Conservation (phyloP, 345 rosid genomes). For the Euphorbia peplus region DNA sequence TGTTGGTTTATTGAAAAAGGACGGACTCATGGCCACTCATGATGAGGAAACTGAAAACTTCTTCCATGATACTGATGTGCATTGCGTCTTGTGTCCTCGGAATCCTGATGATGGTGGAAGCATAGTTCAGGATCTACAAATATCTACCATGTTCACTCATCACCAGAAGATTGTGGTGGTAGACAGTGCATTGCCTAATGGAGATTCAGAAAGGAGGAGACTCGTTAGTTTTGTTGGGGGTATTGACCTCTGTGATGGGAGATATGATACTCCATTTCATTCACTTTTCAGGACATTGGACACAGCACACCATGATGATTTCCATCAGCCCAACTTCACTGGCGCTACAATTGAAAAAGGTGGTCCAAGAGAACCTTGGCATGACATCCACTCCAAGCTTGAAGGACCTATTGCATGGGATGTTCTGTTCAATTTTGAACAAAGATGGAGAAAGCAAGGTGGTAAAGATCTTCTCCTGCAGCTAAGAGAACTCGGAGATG, state of each 20-base stretch:
- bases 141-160: slow-evolving; percentile 97
- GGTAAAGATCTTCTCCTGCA: slow-evolving; percentile 73
- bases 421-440: slow-evolving; percentile 88
- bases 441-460: slow-evolving; percentile 95
- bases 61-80: slow-evolving; percentile 68
- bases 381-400: slow-evolving; percentile 89
- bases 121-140: slow-evolving; percentile 75
- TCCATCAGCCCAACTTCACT: slow-evolving; percentile 90
- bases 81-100: slow-evolving; percentile 90
- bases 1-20: slow-evolving; percentile 73
- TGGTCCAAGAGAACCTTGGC: slow-evolving; percentile 99
- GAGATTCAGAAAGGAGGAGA: slow-evolving; percentile 59
- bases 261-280: slow-evolving; percentile 90
- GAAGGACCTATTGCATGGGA: slow-evolving; percentile 99
- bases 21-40: slow-evolving; percentile 96
- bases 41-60: slow-evolving; percentile 83
- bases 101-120: slow-evolving; percentile 98
- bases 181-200: slow-evolving; percentile 71
- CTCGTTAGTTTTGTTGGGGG: slow-evolving; percentile 96
- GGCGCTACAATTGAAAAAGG: slow-evolving; percentile 86
- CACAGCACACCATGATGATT: slow-evolving; percentile 94
- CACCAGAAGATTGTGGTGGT: slow-evolving; percentile 98
- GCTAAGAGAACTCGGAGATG: slow-evolving; percentile 73
- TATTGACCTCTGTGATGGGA: slow-evolving; percentile 96
- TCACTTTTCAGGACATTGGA: slow-evolving; percentile 92